Percentiles rank a stretch among this genome's conserved stretches.
Conservation (phyloP, 139 green algal genomes). For the Astrephomene gubernaculifera region DNA sequence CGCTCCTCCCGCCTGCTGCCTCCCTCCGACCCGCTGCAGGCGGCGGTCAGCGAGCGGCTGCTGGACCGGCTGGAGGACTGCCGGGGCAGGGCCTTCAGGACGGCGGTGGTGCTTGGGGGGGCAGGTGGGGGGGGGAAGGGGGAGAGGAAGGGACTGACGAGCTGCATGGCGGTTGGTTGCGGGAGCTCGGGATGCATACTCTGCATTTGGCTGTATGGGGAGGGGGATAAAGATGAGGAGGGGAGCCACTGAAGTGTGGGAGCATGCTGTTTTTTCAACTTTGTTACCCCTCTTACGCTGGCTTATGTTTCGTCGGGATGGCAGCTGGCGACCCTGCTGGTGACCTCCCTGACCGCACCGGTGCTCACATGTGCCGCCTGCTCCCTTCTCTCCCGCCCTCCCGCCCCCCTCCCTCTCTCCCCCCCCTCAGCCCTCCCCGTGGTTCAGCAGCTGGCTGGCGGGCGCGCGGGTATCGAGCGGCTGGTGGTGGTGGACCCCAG, state of each 20-base stretch:
- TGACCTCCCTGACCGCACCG: background rate
- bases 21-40: conserved; percentile 57
- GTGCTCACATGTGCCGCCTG: background rate
- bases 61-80: conserved; percentile 89
- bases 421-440: conserved; percentile 61
- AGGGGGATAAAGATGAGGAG: too few species aligned
- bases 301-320: too few species aligned
- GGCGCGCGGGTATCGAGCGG: conserved; percentile 62
- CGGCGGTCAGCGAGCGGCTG: conserved; percentile 74
- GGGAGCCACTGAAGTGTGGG: too few species aligned
- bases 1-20: conserved; percentile 60
- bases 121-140: conserved; percentile 54
- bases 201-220: too few species aligned
- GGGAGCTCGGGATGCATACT: too few species aligned
- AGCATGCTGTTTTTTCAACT: too few species aligned
- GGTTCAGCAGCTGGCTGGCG: conserved; percentile 48
- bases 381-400: background rate
- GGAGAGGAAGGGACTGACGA: background rate
- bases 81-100: conserved; percentile 68
- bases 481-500: conserved; percentile 71
- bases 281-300: too few species aligned
- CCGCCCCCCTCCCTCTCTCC: background rate
- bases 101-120: conserved; percentile 75
- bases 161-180: too few species aligned
- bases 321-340: too few species aligned